Base-by-base conservation (phyloP, 192 early-diverging fungal genomes). In the Gaertneriomyces sp. region DNA sequence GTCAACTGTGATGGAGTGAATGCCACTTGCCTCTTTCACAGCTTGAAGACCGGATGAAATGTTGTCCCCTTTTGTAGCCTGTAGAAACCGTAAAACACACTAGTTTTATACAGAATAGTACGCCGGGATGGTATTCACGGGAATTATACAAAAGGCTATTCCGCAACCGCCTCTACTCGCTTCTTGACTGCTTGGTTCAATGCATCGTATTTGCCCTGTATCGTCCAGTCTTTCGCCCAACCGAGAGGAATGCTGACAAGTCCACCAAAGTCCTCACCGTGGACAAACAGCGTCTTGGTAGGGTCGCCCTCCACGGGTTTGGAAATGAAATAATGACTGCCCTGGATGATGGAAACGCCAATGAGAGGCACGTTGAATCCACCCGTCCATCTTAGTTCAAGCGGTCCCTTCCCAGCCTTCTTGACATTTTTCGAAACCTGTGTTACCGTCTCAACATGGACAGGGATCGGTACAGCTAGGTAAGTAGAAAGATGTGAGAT, bases 271-370 rank as follows among this genome's bases (percentile, higher is more conserved):
- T 17, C 20, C 20, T 51, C 49, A 5, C 49, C 49, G 20, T 51
- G 49, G 5, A 17, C 20, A 20, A 51, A 51, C n/a, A 17, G n/a
- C n/a, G 49, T 51, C 6, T 51, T 51, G 49, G n/a, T 51, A 17
- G 49, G 49, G n/a, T 51, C n/a, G 5, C 49, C 49, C n/a, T n/a
- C n/a, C 20, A 51, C 49, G 6, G 49, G 4, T 6, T 51, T 20
- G 20, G n/a, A 51, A 51, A 51, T 51, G 49, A 51, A 51, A 20
- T 51, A 51, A 20, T 51, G 49, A 20, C 20, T 20, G n/a, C n/a
- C 49, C 20, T 51, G 4, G 49, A 20, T 5, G 20, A 51, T 6
- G 20, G n/a, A 17, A 33, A 33, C 25, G 2, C 25, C 25, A 33
- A 33, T 33, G n/a, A 51, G 49, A 5, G 20, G 49, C 20, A 51